Evolutionary conservation across 2,329 filamentous ascomycete species (phyloP), one percentile per base, ranked within the genome.

Genomic region (Akanthomyces lecanii): DNA sequence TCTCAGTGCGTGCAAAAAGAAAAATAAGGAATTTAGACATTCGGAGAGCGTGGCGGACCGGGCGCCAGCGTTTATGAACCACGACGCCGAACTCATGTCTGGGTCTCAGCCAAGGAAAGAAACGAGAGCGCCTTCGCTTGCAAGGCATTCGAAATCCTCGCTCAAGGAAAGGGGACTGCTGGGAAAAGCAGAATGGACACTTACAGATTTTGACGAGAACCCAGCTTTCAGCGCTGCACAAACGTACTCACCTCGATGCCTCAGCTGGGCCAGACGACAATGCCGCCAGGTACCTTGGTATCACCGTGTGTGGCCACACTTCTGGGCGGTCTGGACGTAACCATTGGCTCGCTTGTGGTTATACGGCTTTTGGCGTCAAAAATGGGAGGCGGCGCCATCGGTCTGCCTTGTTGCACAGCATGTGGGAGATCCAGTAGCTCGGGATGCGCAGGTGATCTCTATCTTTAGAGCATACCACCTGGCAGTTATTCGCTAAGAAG

Each of bases 1-100:
- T 36, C 5, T 42, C 25, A 47, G 11, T 40, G 28, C 23, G 45
- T 30, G 45, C 28, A 30, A 42, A 52, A 54, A 48, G 40, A 62
- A 55, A 62, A 33, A 36, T 25, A 12, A 1, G 7, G 33, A 36
- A 2, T 36, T 7, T 8, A 38, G 18, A 14, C 36, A 42, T 36
- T 28, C 48, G 40, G 50, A 12, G 53, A 21, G 53, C 28, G 21
- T 36, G 28, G 38, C 58, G 21, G 28, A 25, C 23, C 33, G 36
- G 44, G 51, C 30, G 33, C 52, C 44, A 50, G 52, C 44, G 60
- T 62, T 62, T 62, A 62, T 33, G 60, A 62, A 56, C 16, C 44
- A 30, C 44, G 60, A 56, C 45, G 44, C 52, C 60, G 60, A 62
- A 62, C 16, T 40, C 60, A 62, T 56, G 10, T 33, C 40, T 42